A percentile compares a stretch with the other conserved stretches of the same genome.
Conservation (phyloP, 2,329 filamentous ascomycete genomes). For the Hirsutella thompsonii region DNA sequence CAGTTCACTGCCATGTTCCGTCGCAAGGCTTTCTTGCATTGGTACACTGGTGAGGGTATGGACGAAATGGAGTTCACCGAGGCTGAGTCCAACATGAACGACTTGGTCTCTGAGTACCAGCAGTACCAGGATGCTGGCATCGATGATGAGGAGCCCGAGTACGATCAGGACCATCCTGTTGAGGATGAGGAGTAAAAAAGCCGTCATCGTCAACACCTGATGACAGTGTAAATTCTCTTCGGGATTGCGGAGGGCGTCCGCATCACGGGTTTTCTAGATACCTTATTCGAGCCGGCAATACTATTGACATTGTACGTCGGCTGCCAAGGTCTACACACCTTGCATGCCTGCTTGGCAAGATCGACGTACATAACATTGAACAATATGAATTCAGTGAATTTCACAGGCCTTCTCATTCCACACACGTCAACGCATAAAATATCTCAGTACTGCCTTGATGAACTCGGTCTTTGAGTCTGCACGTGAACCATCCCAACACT, state of each 20-base stretch:
- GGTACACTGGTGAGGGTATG: constrained; percentile 99
- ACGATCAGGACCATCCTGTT: constrained; percentile 78
- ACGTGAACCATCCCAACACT: no score
- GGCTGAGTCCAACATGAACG: constrained; percentile 99
- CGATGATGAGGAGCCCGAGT: constrained; percentile 95
- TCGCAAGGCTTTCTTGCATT: constrained; percentile 99
- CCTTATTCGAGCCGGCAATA: not conserved
- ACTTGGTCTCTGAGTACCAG: constrained; percentile 98
- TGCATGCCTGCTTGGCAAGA: not conserved
- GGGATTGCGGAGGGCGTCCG: constrained; percentile 10
- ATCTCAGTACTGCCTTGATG: no score
- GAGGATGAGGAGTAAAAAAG: constrained; percentile 50
- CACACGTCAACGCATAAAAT: no score
- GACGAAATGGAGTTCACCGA: constrained; percentile 99
- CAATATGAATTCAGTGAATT: no score
- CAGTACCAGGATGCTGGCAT: constrained; percentile 99
- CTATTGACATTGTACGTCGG: not conserved
- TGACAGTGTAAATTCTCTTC: constrained; percentile 18
- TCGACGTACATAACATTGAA: not conserved
- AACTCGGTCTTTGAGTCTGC: no score
- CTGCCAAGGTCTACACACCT: not conserved
- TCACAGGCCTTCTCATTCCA: no score
- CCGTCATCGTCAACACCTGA: not conserved
- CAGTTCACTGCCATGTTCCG: constrained; percentile 99
- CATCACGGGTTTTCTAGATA: constrained; percentile 6